phyloP scores from a whole-genome alignment of 352 stramenopile species.

The Elongisporangium prolatum region DNA sequence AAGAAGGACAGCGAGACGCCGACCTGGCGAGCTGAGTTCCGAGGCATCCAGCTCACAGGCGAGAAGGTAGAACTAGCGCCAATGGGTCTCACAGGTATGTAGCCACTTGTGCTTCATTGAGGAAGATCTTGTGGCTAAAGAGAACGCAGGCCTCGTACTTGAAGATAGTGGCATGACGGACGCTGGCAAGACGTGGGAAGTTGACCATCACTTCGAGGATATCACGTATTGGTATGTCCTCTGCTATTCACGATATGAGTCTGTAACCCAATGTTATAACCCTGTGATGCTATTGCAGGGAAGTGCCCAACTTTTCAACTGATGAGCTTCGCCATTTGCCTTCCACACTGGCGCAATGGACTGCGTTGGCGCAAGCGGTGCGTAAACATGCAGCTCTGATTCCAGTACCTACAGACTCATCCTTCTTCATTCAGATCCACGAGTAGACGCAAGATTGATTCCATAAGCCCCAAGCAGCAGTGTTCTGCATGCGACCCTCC shows the following conservation, averaged over 20 bases:
- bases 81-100: slow-evolving; percentile 48
- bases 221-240: slow-evolving; percentile 52
- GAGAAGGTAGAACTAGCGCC: slow-evolving; percentile 31
- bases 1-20: slow-evolving; percentile 7
- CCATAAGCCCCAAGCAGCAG: not conserved
- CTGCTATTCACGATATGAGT: not conserved
- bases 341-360: slow-evolving; percentile 49
- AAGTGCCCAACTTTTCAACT: slow-evolving; percentile 50
- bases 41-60: slow-evolving; percentile 60
- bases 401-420: too few species aligned
- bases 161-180: slow-evolving; percentile 59
- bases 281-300: slow-evolving; percentile 16
- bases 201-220: slow-evolving; percentile 73
- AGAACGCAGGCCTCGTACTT: slow-evolving; percentile 43
- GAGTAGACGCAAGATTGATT: too few species aligned
- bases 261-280: too few species aligned
- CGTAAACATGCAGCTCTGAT: slow-evolving; percentile 10
- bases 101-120: not conserved
- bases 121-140: not conserved
- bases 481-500: too few species aligned
- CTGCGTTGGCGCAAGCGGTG: slow-evolving; percentile 51
- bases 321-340: slow-evolving; percentile 46
- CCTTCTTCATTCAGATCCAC: too few species aligned
- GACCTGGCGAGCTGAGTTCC: slow-evolving; percentile 46
- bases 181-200: slow-evolving; percentile 59